phyloP scores from a whole-genome alignment of 179 eudicot genomes.

The Beta macrorhiza region DNA sequence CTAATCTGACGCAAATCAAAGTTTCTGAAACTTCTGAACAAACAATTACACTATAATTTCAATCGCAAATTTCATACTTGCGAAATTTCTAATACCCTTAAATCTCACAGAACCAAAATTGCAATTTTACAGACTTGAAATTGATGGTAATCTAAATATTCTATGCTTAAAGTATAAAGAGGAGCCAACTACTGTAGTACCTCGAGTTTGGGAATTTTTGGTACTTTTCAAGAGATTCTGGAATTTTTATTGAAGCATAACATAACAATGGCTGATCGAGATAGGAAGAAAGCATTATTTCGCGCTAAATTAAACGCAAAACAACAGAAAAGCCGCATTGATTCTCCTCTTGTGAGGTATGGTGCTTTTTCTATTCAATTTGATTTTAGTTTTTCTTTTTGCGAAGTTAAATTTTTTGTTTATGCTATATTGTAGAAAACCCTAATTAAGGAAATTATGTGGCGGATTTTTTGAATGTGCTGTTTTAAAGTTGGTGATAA shows the following conservation, averaged over 20 bases:
- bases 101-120: too few relatives aligned
- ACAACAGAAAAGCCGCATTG: conserved; percentile 61
- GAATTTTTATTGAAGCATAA: neutral
- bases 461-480: too few relatives aligned
- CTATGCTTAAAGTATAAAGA: neutral
- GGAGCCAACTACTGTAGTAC: neutral
- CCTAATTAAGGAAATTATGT: neutral
- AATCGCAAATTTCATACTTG: too few relatives aligned
- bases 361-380: neutral
- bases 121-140: neutral
- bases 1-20: too few relatives aligned
- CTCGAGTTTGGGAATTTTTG: neutral
- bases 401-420: neutral
- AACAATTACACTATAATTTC: too few relatives aligned
- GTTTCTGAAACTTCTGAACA: too few relatives aligned
- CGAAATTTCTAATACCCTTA: too few relatives aligned
- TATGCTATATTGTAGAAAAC: neutral
- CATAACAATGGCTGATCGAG: conserved; percentile 56
- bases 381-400: too few relatives aligned
- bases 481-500: too few relatives aligned
- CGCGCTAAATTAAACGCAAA: conserved; percentile 68
- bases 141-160: neutral
- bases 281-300: conserved; percentile 59
- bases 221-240: neutral
- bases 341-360: conserved; percentile 81